phyloP scores from a whole-genome alignment of 1,284 basidiomycete species.

The Boletellus sp. region DNA sequence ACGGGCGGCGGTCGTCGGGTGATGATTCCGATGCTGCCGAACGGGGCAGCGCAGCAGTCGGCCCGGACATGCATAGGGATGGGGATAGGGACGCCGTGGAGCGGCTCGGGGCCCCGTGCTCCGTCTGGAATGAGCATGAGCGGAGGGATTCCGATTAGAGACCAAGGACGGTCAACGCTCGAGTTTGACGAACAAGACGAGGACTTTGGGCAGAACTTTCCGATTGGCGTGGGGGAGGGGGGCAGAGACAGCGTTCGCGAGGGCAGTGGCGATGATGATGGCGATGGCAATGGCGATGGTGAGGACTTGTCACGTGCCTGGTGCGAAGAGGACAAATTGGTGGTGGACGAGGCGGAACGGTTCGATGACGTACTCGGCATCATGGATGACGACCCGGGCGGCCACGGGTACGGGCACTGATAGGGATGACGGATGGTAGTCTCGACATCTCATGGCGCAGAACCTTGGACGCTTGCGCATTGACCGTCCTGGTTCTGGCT shows the following conservation, averaged over 20 bases:
- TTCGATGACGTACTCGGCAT: constrained; percentile 64
- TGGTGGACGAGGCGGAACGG: constrained; percentile 60
- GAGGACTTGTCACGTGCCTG: constrained; percentile 48
- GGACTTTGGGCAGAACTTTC: constrained; percentile 38
- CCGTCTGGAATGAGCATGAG: constrained; percentile 30
- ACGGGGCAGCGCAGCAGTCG: constrained; percentile 35
- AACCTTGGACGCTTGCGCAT: not conserved
- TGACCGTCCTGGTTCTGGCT: not conserved
- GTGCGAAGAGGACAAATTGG: constrained; percentile 43
- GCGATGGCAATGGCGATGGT: constrained; percentile 11
- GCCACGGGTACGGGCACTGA: not conserved
- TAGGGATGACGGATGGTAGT: constrained; percentile 7
- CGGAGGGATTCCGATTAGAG: constrained; percentile 46
- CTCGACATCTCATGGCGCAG: not conserved
- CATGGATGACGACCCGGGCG: constrained; percentile 56
- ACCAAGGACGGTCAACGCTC: constrained; percentile 43
- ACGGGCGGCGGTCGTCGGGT: constrained; percentile 29
- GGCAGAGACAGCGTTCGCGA: constrained; percentile 26
- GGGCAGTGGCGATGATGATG: constrained; percentile 19
- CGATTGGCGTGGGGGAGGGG: constrained; percentile 13
- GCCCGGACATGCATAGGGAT: not conserved
- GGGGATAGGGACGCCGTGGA: constrained; percentile 15
- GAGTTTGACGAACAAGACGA: constrained; percentile 75
- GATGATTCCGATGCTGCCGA: constrained; percentile 74
- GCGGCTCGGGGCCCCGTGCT: constrained; percentile 16